Evolutionary conservation across 805 yeast genomes (phyloP).

Genomic region (Pichia exigua): DNA sequence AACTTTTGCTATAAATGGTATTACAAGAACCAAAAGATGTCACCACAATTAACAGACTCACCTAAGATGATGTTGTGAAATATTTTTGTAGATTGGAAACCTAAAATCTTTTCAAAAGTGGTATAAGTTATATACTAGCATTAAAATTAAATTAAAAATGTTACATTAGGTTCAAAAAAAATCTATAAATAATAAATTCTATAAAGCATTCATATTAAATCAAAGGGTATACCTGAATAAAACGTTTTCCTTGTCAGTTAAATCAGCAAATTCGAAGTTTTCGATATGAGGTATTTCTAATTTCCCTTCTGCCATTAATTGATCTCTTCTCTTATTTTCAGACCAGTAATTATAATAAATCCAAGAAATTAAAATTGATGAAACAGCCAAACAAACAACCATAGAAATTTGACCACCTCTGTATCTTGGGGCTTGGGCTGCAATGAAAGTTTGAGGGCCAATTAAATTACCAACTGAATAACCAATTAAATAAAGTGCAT

Average conservation of each 20-base stretch:
- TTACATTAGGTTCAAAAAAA: too few species aligned
- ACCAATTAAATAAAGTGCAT: constrained; percentile 35
- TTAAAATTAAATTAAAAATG: too few species aligned
- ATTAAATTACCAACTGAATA: constrained; percentile 42
- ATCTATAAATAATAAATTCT: too few species aligned
- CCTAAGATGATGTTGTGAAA: too few species aligned
- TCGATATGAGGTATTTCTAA: constrained; percentile 20
- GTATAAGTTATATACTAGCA: too few species aligned
- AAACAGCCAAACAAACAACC: constrained; percentile 34
- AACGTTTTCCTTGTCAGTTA: neutral
- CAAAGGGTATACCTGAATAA: too few species aligned
- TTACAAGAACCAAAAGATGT: too few species aligned
- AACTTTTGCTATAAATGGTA: too few species aligned
- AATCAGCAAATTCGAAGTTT: constrained; percentile 30
- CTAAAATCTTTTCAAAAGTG: too few species aligned
- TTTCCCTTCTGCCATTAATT: constrained; percentile 15
- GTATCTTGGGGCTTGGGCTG: constrained; percentile 37
- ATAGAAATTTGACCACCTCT: constrained; percentile 37
- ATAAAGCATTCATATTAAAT: too few species aligned
- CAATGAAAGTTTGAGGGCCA: constrained; percentile 48
- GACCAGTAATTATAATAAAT: constrained; percentile 23
- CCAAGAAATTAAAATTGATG: constrained; percentile 32
- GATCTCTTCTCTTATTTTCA: constrained; percentile 27
- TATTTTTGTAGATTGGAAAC: too few species aligned
- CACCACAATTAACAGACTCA: too few species aligned